Evolutionary conservation across 805 yeast species (phyloP).

Genomic region (Candida suzukii): DNA sequence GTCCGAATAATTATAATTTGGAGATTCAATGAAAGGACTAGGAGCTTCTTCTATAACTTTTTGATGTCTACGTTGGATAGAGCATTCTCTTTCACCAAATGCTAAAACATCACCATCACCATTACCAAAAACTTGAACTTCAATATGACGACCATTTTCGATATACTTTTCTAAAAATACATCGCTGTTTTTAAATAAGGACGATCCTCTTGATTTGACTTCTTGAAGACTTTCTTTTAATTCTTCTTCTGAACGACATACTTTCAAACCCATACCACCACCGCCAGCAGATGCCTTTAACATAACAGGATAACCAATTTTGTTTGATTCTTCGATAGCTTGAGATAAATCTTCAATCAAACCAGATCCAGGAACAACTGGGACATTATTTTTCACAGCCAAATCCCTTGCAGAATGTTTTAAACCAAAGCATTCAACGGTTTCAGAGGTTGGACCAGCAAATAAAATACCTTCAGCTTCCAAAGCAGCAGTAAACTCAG

Average conservation of each 20-base stretch:
- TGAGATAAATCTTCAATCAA: constrained; percentile 64
- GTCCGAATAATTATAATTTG: constrained; percentile 62
- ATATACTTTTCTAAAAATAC: constrained; percentile 93
- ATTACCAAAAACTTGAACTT: constrained; percentile 94
- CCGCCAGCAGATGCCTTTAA: constrained; percentile 98
- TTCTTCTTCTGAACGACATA: constrained; percentile 78
- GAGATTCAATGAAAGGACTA: constrained; percentile 71
- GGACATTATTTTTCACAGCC: constrained; percentile 84
- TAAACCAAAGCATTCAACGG: constrained; percentile 83
- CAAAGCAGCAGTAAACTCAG: constrained; percentile 89
- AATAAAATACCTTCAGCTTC: constrained; percentile 76
- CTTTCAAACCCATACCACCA: constrained; percentile 96
- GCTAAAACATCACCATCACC: constrained; percentile 91
- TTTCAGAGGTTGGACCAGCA: constrained; percentile 93
- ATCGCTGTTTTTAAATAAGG: constrained; percentile 92
- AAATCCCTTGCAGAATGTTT: constrained; percentile 96
- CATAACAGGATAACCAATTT: constrained; percentile 85
- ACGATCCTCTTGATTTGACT: constrained; percentile 88
- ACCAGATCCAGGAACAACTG: constrained; percentile 94
- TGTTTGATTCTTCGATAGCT: constrained; percentile 70
- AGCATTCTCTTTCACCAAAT: constrained; percentile 95
- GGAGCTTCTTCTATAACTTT: constrained; percentile 97
- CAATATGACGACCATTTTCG: constrained; percentile 93
- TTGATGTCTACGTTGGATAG: constrained; percentile 94
- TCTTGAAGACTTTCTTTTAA: constrained; percentile 80